Evolutionary conservation across 148 eudicot species (phyloP).

Genomic region (Rhododendron ferrugineum): DNA sequence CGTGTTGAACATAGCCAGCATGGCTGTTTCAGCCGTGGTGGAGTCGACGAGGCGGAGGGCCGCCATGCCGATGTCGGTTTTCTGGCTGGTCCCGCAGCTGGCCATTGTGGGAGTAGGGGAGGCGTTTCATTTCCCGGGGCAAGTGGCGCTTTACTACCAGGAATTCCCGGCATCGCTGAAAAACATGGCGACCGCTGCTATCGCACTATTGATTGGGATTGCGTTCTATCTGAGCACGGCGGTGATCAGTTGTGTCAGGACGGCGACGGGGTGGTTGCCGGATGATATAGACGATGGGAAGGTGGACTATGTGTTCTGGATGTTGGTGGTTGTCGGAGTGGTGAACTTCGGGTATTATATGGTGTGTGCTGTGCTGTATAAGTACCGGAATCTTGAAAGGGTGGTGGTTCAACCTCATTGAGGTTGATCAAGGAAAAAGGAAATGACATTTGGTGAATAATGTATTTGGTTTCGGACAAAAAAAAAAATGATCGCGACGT

Average conservation of each 20-base stretch:
- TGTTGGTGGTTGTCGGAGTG: slow-evolving; percentile 16
- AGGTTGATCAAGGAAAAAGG: not conserved
- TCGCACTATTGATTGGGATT: slow-evolving; percentile 20
- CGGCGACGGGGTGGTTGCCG: slow-evolving; percentile 29
- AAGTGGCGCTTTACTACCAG: slow-evolving; percentile 26
- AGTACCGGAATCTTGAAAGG: slow-evolving; percentile 14
- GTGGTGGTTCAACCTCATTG: not conserved
- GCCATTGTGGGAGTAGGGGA: slow-evolving; percentile 35
- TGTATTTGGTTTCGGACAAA: not conserved
- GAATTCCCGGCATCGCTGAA: slow-evolving; percentile 32
- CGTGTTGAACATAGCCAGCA: slow-evolving; percentile 22
- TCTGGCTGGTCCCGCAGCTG: slow-evolving; percentile 46
- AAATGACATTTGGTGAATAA: not conserved
- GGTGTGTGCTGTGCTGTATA: slow-evolving; percentile 24
- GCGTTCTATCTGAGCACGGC: slow-evolving; percentile 36
- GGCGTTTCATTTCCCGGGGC: slow-evolving; percentile 46
- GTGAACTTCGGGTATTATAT: slow-evolving; percentile 27
- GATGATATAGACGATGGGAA: slow-evolving; percentile 30
- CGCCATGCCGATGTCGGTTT: slow-evolving; percentile 31
- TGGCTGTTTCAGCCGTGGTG: slow-evolving; percentile 32
- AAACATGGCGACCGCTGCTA: slow-evolving; percentile 31
- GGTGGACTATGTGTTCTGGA: slow-evolving; percentile 31
- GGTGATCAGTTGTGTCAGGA: slow-evolving; percentile 17
- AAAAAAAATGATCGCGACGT: not conserved
- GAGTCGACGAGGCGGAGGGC: slow-evolving; percentile 16